phyloP scores from a whole-genome alignment of 257 asterid genomes.

The Nemophila menziesii region DNA sequence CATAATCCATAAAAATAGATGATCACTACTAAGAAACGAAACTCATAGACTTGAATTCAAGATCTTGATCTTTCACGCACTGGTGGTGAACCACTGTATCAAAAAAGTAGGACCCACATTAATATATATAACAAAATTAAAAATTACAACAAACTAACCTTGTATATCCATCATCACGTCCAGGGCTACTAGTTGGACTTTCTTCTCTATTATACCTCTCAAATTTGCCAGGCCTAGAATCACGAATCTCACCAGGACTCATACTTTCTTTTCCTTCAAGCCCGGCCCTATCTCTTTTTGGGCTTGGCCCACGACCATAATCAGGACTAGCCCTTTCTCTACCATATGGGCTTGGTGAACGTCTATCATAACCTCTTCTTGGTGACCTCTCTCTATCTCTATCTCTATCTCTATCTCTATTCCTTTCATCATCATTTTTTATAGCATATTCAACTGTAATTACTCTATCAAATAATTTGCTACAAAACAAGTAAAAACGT shows the following conservation, averaged over 20 bases:
- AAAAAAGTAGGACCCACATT: not conserved
- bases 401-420: conserved; percentile 50
- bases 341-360: conserved; percentile 33
- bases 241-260: conserved; percentile 24
- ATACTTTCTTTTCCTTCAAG: conserved; percentile 32
- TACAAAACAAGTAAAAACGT: conserved; percentile 14
- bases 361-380: conserved; percentile 49
- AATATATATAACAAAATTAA: not conserved
- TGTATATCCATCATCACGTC: conserved; percentile 23
- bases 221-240: conserved; percentile 13
- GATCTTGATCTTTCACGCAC: conserved; percentile 30
- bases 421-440: conserved; percentile 62
- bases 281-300: conserved; percentile 25
- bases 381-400: conserved; percentile 53
- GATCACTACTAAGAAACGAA: not conserved
- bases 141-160: conserved; percentile 21
- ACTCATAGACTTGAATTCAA: conserved; percentile 2
- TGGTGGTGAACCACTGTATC: conserved; percentile 42
- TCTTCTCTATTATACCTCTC: conserved; percentile 32
- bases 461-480: conserved; percentile 64
- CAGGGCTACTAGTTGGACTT: no score
- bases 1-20: not conserved
- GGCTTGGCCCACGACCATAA: conserved; percentile 36
- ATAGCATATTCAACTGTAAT: conserved; percentile 69
- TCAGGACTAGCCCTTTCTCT: conserved; percentile 55